Evolutionary conservation across 345 rosid genomes (phyloP).

Genomic region (Ailanthus altissimus): DNA sequence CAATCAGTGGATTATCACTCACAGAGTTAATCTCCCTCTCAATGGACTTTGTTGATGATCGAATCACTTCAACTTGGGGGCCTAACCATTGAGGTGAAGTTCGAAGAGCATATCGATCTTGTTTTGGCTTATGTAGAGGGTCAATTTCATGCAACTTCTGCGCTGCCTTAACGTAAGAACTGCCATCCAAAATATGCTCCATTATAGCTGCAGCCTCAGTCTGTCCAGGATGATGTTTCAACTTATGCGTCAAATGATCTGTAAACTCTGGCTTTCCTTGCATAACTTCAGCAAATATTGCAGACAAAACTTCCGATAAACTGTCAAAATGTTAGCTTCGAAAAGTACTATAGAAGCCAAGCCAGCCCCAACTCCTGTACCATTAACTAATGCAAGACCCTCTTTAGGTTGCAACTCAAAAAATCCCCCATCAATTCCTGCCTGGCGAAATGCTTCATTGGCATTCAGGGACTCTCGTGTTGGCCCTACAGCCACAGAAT

Average conservation of each 20-base stretch:
- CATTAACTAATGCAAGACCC: slow-evolving; percentile 49
- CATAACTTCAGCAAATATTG: slow-evolving; percentile 63
- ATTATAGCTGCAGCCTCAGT: slow-evolving; percentile 68
- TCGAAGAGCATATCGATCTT: slow-evolving; percentile 56
- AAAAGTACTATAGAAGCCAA: slow-evolving; percentile 54
- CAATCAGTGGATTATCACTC: slow-evolving; percentile 52
- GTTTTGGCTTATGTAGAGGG: slow-evolving; percentile 59
- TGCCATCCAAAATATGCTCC: slow-evolving; percentile 64
- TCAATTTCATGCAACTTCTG: slow-evolving; percentile 48
- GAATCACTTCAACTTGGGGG: slow-evolving; percentile 59
- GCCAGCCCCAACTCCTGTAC: slow-evolving; percentile 50
- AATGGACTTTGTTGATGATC: slow-evolving; percentile 51
- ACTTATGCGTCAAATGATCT: slow-evolving; percentile 59
- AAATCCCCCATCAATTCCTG: slow-evolving; percentile 35
- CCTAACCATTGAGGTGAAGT: slow-evolving; percentile 71
- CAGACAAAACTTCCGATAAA: slow-evolving; percentile 56
- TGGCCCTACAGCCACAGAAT: slow-evolving; percentile 33
- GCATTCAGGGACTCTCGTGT: slow-evolving; percentile 28
- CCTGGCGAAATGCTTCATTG: slow-evolving; percentile 27
- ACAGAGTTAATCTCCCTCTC: slow-evolving; percentile 74
- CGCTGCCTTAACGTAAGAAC: slow-evolving; percentile 54
- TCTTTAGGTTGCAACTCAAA: slow-evolving; percentile 53
- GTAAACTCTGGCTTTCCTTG: slow-evolving; percentile 62
- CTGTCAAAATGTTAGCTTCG: slow-evolving; percentile 48
- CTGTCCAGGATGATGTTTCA: slow-evolving; percentile 73